Evolutionary conservation across 176 grass and related monocot genomes (phyloP), one percentile per base, ranked within the genome.

Genomic region (Cymbopogon citratus): DNA sequence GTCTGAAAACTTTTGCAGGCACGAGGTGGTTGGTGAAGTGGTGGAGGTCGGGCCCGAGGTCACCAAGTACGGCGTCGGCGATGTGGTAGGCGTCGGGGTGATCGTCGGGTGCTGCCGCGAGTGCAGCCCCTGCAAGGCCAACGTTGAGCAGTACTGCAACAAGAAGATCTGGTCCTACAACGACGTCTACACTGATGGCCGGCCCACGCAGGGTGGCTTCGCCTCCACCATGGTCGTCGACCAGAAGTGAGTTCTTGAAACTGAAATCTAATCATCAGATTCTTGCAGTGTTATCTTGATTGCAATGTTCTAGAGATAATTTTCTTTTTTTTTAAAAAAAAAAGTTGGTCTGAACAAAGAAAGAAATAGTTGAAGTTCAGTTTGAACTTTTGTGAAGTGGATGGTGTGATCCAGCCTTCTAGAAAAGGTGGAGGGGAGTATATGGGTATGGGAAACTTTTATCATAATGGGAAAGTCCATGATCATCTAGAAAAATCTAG

Each of bases 151-250:
- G 76, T 99, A 99, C 87, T 99, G 96, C 87, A 91, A 78, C 87
- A 95, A 99, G 89, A 90, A 21, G 63, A 90, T 99, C 9, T 99
- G 96, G 96, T 90, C 96, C 0, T 99, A 99, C 85, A 99, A 99
- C 64, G 96, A 99, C 12, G 92, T 99, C 43, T 95, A 95, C 85
- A 85, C 91, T 5, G 96, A 99, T 3, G 96, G 96, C 56, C 80
- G 78, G 10, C 92, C 96, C 5, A 99, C 96, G 29, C 89, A 95
- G 26, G 96, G 96, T 0, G 96, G 96, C 0, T 99, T 99, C 63
- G 69, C 96, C 77, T 95, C 92, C 24, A 9, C 92, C 56, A 99
- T 99, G 96, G 41, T 93, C 38, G 96, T 99, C 35, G 87, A 99
- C 65, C 87, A 99, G 66, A 95, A 99, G 96, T 99, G 69, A 99